Base-by-base conservation (phyloP, 805 yeast species). In the Zygoascus biomembranicola region DNA sequence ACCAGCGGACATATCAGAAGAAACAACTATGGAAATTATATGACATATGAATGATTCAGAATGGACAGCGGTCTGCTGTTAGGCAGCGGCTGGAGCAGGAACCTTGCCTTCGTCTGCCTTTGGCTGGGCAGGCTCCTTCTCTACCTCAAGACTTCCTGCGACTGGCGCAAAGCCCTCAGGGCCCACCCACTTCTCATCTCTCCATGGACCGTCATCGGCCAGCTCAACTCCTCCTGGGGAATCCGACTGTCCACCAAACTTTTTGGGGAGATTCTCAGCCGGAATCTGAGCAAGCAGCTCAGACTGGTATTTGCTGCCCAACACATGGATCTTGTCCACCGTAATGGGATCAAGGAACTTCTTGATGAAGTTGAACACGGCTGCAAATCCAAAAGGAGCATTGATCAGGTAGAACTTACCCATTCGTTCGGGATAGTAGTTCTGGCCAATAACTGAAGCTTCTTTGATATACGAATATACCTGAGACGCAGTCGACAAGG, bases 351-450 rank as follows among this genome's bases (percentile, higher is more conserved):
- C 99, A 67, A 94, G 79, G 73, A 94, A 90, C 53, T 95, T 92
- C 74, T 90, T 90, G 75, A 94, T 87, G 52, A 90, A 67, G 69
- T 82, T 81, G 79, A 92, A 94, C 43, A 95, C 97, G 43, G 97
- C 84, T 41, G 96, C 82, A 73, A 94, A 94, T 1, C 99, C 99
- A 67, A 90, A 94, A 59, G 99, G 99, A 0, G 98, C 96, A 67
- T 94, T 94, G 72, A 94, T 88, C 63, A 90, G 75, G 73, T 90
- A 92, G 69, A 92, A 94, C 71, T 87, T 90, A 66, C 99, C 99
- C 99, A 94, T 94, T 72, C 98, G 86, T 77, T 94, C 99, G 14
- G 99, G 99, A 69, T 94, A 94, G 73, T 87, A 92, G 74, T 94
- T 88, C 76, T 94, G 99, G 55, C 98, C 97, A 63, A 94, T 88